These are phyloP conservation scores for Coemansia sp. DNA, from an alignment of 192 early-diverging fungal species.

Conservation along the genomic window DNA sequence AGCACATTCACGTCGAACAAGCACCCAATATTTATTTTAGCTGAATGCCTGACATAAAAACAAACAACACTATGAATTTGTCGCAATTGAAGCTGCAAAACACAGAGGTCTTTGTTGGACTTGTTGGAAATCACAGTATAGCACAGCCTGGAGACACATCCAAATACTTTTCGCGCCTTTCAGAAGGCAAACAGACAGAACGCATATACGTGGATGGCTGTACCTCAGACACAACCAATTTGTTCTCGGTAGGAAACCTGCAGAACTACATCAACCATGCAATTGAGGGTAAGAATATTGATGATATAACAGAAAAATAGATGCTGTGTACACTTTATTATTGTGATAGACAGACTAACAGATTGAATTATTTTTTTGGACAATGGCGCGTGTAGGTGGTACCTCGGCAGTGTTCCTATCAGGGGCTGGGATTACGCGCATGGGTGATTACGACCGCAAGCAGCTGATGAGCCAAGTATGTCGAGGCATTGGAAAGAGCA, in stretches of 20 bases:
- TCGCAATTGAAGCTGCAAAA: slow-evolving; percentile 40
- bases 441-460: slow-evolving; percentile 44
- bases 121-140: slow-evolving; percentile 34
- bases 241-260: slow-evolving; percentile 24
- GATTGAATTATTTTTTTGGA: neutral
- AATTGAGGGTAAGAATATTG: slow-evolving; percentile 25
- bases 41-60: neutral
- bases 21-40: neutral
- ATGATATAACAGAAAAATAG: neutral
- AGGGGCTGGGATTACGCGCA: slow-evolving; percentile 33
- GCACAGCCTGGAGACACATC: slow-evolving; percentile 48
- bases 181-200: slow-evolving; percentile 3
- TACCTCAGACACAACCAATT: slow-evolving; percentile 19
- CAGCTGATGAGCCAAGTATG: slow-evolving; percentile 34
- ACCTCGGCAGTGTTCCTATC: slow-evolving; percentile 51
- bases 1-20: neutral
- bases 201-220: slow-evolving; percentile 51
- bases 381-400: slow-evolving; percentile 17
- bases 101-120: slow-evolving; percentile 41
- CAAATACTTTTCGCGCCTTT: slow-evolving; percentile 40
- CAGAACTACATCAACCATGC: slow-evolving; percentile 44
- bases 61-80: neutral
- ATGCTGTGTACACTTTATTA: neutral
- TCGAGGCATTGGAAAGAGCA: slow-evolving; percentile 27
- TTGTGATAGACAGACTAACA: neutral